These are phyloP conservation scores for Lactarius deliciosus DNA, from an alignment of 768 basidiomycete genomes.

Conservation along the genomic window DNA sequence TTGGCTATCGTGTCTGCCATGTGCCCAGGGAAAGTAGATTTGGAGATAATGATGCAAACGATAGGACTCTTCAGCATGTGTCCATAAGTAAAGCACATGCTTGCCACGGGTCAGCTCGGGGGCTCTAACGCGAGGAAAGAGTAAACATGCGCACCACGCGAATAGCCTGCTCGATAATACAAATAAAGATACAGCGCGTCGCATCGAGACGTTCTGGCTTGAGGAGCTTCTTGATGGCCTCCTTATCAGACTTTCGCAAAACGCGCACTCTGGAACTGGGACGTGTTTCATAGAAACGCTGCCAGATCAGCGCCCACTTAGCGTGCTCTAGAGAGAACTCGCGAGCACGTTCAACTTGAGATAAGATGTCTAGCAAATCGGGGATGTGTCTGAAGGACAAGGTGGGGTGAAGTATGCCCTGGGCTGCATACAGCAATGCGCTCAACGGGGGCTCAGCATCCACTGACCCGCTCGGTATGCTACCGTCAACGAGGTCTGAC, in stretches of 20 bases:
- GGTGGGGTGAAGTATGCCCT: conserved; percentile 20
- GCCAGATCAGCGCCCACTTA: conserved; percentile 25
- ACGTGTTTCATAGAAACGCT: conserved; percentile 21
- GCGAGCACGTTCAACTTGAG: conserved; percentile 27
- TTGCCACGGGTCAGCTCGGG: not conserved
- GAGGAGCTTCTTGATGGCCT: conserved; percentile 19
- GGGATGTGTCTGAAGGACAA: conserved; percentile 22
- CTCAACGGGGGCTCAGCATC: conserved; percentile 9
- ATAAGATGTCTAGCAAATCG: conserved; percentile 25
- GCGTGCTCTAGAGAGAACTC: conserved; percentile 22
- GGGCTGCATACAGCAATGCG: conserved; percentile 15
- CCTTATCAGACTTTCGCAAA: conserved; percentile 21
- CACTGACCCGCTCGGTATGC: conserved; percentile 1
- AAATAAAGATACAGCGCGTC: conserved; percentile 16
- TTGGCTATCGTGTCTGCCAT: conserved; percentile 17
- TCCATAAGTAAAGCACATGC: conserved; percentile 26
- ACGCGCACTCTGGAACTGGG: conserved; percentile 20
- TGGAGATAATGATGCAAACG: conserved; percentile 23
- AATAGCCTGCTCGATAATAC: conserved; percentile 21
- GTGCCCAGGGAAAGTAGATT: conserved; percentile 27
- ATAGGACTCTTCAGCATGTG: conserved; percentile 23
- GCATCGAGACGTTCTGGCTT: conserved; percentile 21
- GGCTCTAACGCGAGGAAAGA: not conserved
- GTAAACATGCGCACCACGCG: conserved; percentile 2
- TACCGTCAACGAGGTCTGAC: conserved; percentile 21